Base-by-base conservation (phyloP, 306 rosid genomes). In the Cucurbita moschata region DNA sequence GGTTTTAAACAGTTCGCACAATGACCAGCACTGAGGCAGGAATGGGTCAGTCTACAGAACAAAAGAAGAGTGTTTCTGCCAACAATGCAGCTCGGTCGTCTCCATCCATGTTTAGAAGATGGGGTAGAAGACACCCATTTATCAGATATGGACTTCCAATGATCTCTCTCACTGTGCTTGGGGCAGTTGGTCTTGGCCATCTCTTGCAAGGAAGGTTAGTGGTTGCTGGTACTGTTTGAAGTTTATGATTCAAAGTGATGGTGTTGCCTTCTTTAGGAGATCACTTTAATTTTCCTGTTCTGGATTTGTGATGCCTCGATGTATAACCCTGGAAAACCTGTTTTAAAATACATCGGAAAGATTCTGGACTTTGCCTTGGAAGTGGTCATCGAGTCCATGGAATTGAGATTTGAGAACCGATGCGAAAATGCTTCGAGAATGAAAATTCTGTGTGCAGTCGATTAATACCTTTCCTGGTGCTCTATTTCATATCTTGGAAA, bases 121-220 rank as follows among this genome's bases (percentile, higher is more conserved):
- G 89, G 94, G 96, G 97, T 7, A 85, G 93, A 79, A 87, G 38
- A 76, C 66, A 82, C 67, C 96, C 98, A 37, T 93, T 93, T 82
- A 8, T 93, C 74, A 81, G 97, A 79, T 88, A 90, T 56, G 98
- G 97, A 54, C 92, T 90, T 68, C 98, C 97, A 56, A 90, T 90
- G 96, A 89, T 94, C 77, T 90, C 97, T 21, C 92, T 90, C 59
- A 89, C 95, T 4, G 94, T 89, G 65, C 50, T 91, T 61, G 98
- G 98, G 52, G 81, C 95, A 35, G 44, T 89, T 76, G 97, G 98
- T 46, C 96, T 94, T 54, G 97, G 85, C 62, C 97, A 87, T 79
- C 96, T 90, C 78, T 73, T 90, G 72, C 96, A 94, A 80, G 97
- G 97, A 77, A 84, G 92, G 96, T 88, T 74, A 53, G 92, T 79